Evolutionary conservation across 1,284 basidiomycete species (phyloP), one percentile per base, ranked within the genome.

Genomic region (Cronartium quercuum): DNA sequence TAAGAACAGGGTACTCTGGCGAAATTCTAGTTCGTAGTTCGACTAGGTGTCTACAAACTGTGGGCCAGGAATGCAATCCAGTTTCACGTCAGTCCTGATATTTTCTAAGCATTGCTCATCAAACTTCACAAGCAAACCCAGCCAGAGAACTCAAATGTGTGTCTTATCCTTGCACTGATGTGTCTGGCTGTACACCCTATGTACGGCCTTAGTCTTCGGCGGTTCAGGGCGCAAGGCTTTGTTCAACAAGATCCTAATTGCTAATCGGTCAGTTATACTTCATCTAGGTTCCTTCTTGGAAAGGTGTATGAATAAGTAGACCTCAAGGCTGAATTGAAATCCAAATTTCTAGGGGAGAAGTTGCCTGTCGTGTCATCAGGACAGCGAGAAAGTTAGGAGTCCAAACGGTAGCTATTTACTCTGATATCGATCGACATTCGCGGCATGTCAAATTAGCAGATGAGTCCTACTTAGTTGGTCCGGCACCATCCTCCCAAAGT

Each of bases 391-490:
- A 90, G 80, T 84, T 96, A 0, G 93, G 92, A 0, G 89, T 96
- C 79, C 88, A 87, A 84, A 93, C 91, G 0, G 91, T 96, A 18
- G 92, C 92, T 0, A 91, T 96, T 38, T 96, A 90, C 81, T 92
- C 90, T 71, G 90, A 92, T 64, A 91, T 88, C 7, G 94, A 97
- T 78, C 85, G 85, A 35, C 84, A 88, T 77, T 86, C 91, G 0
- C 82, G 92, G 70, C 92, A 95, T 82, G 92, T 93, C 29, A 78
- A 77, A 51, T 77, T 80, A 65, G 83, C 94, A n/a, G 94, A 97
- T 80, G 94, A 97, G 80, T 93, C 94, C 4, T 94, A 92, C 81
- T 91, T 90, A 78, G 93, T 97, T 66, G 94, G 94, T 0, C 91
- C 92, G 18, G 91, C 94, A 0, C 88, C 89, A 0, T 93, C 91